Base-by-base conservation (phyloP, 2,329 filamentous ascomycete genomes). In the Fusarium buxicola region DNA sequence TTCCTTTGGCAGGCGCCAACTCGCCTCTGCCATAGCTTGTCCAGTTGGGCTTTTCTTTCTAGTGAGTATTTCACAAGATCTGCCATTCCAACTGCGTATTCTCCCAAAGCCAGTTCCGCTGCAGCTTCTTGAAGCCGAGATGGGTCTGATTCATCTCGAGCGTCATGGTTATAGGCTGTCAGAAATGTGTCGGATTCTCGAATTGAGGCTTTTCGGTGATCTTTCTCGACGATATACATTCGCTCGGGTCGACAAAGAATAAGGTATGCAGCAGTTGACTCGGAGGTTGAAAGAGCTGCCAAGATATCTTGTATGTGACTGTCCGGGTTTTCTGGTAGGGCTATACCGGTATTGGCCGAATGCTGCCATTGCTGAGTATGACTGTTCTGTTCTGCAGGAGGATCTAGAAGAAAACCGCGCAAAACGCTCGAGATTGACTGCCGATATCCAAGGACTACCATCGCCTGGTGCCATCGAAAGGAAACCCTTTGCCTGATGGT, bases 231-330 rank as follows among this genome's bases (percentile, higher is more conserved):
- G 11, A 71, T 27, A 16, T 64, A 69, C 2, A 70, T 61, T 2
- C 40, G 38, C 2, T 71, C 50, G 1, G 73, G 62, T 2, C 56
- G 69, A 27, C 70, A 74, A 44, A 75, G 64, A 5, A 75, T 65
- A 10, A 76, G 61, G 24, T 75, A 75, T 4, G 73, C 73, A 0
- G 74, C 63, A 1, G 70, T 74, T 10, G 72, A 74, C 1, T 50
- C 40, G 1, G 65, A 68, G 0, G n/a, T 25, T 2, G 60, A 52
- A 1, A 71, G 64, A 0, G 25, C 34, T 2, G 45, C 40, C 2
- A 72, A 12, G 2, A 74, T 60, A 11, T 40, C 30, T 8, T 54
- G 41, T 2, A 71, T 8, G 12, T 63, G 35, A 5, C 45, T 3
- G 5, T 61, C 59, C 1, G 56, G 18, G 7, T 57, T 10, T 3